Conservation (phyloP, 345 rosid genomes). For the Salix purpurea region DNA sequence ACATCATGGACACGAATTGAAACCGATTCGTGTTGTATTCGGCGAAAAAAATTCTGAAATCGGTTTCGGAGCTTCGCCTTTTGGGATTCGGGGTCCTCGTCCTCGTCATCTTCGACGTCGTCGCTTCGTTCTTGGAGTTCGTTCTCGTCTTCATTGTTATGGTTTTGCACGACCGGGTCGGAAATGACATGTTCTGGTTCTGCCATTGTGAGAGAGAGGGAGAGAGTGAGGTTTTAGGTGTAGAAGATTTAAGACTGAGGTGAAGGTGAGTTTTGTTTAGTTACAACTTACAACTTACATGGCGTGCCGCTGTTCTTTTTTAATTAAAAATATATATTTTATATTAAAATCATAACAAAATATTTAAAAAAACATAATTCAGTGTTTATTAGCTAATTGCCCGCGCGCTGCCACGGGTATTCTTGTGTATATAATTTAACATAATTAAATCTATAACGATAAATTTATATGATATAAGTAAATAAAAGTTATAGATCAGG, state of each 20-base stretch:
- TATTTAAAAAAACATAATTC: no score
- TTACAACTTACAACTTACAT: no score
- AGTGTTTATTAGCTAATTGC: no score
- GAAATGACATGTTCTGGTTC: neutral
- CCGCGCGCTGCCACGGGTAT: no score
- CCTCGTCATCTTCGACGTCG: neutral
- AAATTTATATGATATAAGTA: no score
- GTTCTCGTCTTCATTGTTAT: conserved; percentile 3
- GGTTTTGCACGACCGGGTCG: neutral
- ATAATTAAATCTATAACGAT: no score
- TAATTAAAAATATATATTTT: no score
- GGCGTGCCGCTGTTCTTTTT: no score
- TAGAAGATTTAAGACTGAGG: neutral
- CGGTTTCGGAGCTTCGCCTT: conserved; percentile 9
- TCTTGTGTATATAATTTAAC: no score
- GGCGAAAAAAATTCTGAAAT: conserved; percentile 40
- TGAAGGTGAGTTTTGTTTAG: neutral
- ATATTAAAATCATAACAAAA: no score
- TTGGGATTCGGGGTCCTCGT: conserved; percentile 26
- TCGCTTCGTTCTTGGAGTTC: neutral
- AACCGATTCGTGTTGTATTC: conserved; percentile 46
- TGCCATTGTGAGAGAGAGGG: neutral
- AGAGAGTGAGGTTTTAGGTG: neutral
- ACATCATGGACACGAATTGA: conserved; percentile 86
- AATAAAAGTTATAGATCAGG: no score